Base-by-base conservation (phyloP, 352 stramenopile species). In the Phytopythium oedochilum region DNA sequence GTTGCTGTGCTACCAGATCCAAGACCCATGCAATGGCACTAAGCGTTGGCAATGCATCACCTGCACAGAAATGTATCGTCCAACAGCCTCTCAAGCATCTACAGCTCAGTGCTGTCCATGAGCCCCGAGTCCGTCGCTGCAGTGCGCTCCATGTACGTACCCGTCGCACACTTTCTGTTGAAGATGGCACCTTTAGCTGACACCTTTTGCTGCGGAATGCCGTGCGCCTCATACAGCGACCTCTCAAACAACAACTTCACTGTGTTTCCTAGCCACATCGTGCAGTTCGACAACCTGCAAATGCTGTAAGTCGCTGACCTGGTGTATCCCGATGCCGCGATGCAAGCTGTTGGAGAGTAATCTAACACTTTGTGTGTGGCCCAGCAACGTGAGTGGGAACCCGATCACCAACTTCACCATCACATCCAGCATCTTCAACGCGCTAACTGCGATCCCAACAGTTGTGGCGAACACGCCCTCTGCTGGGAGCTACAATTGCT, bases 371-470 rank as follows among this genome's bases (percentile, higher is more conserved):
- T n/a, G n/a, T n/a, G n/a, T n/a, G n/a, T n/a, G n/a, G n/a, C n/a
- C n/a, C 45, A 83, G 73, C 18, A 72, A 83, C 49, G 39, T 83
- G 28, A 70, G 59, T 36, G 68, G 64, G 12, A 83, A 83, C 43
- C 28, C 38, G 20, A 69, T 83, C 44, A 61, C 53, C 34, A 83
- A 78, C 48, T 60, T 71, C 25, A 83, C 70, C 18, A 42, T 83
- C 55, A 66, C 57, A 15, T 68, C 53, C 20, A 63, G 66, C 10
- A 61, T 62, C 22, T 69, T 80, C 51, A 26, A 63, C 23, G 23
- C 57, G 1, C 55, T 63, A 4, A 28, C 38, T 1, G 42, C 31
- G 3, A 29, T 63, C n/a, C 20, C 17, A 9, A 53, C 55, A 9
- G 39, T 63, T 8, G 32, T 56, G 31, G 39, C 32, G 1, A 48